Evolutionary conservation across 768 basidiomycete genomes (phyloP).

Genomic region (Boletus insuetus): DNA sequence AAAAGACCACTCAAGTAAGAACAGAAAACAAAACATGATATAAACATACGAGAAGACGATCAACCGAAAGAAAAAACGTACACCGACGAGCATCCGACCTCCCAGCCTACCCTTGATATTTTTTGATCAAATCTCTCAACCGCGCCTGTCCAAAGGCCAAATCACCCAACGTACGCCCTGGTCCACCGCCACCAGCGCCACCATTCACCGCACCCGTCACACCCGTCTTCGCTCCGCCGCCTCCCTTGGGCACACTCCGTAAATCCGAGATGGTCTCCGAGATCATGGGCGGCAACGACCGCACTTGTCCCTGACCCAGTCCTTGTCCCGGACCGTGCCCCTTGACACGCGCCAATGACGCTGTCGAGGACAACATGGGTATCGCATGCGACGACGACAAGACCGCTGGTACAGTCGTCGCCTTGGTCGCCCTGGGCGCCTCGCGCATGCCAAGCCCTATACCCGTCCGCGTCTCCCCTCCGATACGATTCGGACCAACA

Average conservation of each 20-base stretch:
- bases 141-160: conserved; percentile 76
- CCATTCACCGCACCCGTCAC: background rate
- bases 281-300: conserved; percentile 33
- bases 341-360: conserved; percentile 61
- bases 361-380: conserved; percentile 73
- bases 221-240: conserved; percentile 7
- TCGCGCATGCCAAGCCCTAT: conserved; percentile 15
- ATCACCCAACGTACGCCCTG: conserved; percentile 37
- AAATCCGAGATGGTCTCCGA: conserved; percentile 29
- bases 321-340: conserved; percentile 17
- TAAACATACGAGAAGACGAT: background rate
- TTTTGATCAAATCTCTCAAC: conserved; percentile 75
- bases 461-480: background rate
- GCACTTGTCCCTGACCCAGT: conserved; percentile 8
- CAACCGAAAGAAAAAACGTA: no score
- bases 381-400: conserved; percentile 71
- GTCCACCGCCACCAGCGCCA: background rate
- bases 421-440: conserved; percentile 46
- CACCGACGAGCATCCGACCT: background rate
- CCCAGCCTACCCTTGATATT: conserved; percentile 54
- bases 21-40: background rate
- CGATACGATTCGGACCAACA: background rate
- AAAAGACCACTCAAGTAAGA: background rate
- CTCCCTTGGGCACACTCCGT: conserved; percentile 8
- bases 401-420: conserved; percentile 64